Conservation (phyloP, 805 yeast genomes). For the Saccharomyces mikatae region DNA sequence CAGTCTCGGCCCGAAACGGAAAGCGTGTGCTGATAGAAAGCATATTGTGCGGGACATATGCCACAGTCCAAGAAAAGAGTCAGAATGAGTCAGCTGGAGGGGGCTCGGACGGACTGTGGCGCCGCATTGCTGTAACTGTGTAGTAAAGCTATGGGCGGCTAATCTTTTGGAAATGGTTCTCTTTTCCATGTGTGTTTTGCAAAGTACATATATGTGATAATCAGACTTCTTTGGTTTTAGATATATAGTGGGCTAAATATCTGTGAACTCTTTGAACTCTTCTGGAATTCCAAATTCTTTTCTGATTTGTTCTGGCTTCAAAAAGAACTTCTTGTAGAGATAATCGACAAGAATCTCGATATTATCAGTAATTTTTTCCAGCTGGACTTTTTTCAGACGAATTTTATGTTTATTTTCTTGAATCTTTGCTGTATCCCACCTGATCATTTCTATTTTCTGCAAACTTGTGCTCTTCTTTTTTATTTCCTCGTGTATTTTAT, state of each 20-base stretch:
- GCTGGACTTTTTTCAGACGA: constrained; percentile 4
- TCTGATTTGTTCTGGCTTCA: constrained; percentile 27
- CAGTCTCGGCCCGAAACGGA: neutral
- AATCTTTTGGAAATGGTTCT: neutral
- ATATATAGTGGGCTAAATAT: neutral
- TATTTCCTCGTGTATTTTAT: neutral
- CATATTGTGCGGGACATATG: neutral
- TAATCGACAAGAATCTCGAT: constrained; percentile 35
- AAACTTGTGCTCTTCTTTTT: constrained; percentile 1
- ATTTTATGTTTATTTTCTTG: constrained; percentile 5
- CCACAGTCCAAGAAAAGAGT: neutral
- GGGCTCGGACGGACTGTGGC: neutral
- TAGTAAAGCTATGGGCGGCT: neutral
- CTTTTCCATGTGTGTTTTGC: neutral
- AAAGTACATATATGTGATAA: neutral
- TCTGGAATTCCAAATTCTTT: constrained; percentile 39
- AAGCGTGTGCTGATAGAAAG: neutral
- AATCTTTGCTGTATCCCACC: constrained; percentile 18
- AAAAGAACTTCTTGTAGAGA: constrained; percentile 27
- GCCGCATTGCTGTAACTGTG: neutral
- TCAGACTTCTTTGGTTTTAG: neutral
- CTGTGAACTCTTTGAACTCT: constrained; percentile 29
- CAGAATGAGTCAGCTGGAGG: neutral
- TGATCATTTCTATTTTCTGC: constrained; percentile 1
- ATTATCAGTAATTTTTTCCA: constrained; percentile 32